Base-by-base conservation (phyloP, 2,329 filamentous ascomycete genomes). In the Lecanosticta acicola region DNA sequence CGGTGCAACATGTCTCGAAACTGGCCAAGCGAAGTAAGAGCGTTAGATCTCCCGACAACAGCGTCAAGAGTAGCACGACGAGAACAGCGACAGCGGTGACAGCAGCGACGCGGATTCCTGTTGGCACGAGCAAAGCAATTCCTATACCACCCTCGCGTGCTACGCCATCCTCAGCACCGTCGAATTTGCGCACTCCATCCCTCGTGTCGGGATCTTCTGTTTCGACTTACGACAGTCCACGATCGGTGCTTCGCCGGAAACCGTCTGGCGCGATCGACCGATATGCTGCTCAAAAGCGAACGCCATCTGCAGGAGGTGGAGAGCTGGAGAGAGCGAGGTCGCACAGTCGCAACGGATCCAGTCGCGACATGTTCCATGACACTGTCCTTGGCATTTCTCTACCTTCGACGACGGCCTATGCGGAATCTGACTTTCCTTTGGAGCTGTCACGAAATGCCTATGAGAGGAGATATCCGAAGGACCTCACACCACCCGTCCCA, bases 161-260 rank as follows among this genome's bases (percentile, higher is more conserved):
- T 16, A 46, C 41, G 16, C 33, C 36, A 21, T 35, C 51, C 16
- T 39, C 45, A 34, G 49, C 52, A 17, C 42, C 54, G 46, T 40
- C 51, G 8, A 64, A 49, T 41, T 65, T 65, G 43, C 63, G 64
- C 37, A 73, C 72, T 13, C 72, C 72, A 13, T 74, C 72, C n/a
- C 65, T 73, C 16, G 66, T 69, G 26, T 74, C 72, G 39, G 71
- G 69, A 26, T 73, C 71, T 16, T 73, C 72, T 24, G 65, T 64
- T 32, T 74, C 71, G 18, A 71, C 68, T 3, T 61, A 66, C 34
- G 71, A 73, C 41, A 73, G 70, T 49, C 71, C 71, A 35, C 60
- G 65, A 41, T 68, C 69, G 56, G 60, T 66, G n/a, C 53, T 74
- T 34, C 64, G 69, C 41, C 66, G 69, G 39, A 73, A 73, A 52